These are phyloP conservation scores for Penicillium hordei DNA, from an alignment of 2,329 filamentous ascomycete species.

Conservation along the genomic window DNA sequence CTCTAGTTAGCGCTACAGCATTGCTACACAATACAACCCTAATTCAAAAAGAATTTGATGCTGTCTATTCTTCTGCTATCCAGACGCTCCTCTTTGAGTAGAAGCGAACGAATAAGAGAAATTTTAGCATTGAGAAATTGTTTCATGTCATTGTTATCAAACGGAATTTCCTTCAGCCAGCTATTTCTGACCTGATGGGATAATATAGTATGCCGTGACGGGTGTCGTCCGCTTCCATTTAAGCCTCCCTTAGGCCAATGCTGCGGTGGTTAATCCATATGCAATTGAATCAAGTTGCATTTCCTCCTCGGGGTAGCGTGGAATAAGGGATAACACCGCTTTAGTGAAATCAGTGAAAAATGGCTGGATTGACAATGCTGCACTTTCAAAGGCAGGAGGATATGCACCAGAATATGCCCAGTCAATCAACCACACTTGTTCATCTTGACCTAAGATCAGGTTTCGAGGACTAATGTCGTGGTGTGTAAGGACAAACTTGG, in stretches of 20 bases:
- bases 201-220: too few species aligned
- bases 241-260: constrained; percentile 14
- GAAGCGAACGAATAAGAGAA: too few species aligned
- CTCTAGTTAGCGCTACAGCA: too few species aligned
- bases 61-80: too few species aligned
- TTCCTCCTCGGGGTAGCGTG: constrained; percentile 20
- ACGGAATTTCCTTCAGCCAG: too few species aligned
- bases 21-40: too few species aligned
- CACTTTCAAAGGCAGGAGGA: constrained; percentile 23
- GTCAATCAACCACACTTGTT: constrained; percentile 18
- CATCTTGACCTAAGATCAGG: constrained; percentile 18
- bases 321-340: constrained; percentile 18
- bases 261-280: constrained; percentile 20
- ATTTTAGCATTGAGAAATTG: too few species aligned
- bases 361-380: constrained; percentile 15
- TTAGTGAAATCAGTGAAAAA: constrained; percentile 24
- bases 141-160: too few species aligned
- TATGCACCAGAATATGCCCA: constrained; percentile 27
- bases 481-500: constrained; percentile 21
- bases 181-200: too few species aligned
- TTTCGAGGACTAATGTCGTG: constrained; percentile 26
- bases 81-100: too few species aligned
- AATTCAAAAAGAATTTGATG: too few species aligned
- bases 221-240: too few species aligned
- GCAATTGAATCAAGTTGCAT: constrained; percentile 21